Evolutionary conservation across 1,139 yeast genomes (phyloP).

Genomic region (Diutina pseudorugosa): DNA sequence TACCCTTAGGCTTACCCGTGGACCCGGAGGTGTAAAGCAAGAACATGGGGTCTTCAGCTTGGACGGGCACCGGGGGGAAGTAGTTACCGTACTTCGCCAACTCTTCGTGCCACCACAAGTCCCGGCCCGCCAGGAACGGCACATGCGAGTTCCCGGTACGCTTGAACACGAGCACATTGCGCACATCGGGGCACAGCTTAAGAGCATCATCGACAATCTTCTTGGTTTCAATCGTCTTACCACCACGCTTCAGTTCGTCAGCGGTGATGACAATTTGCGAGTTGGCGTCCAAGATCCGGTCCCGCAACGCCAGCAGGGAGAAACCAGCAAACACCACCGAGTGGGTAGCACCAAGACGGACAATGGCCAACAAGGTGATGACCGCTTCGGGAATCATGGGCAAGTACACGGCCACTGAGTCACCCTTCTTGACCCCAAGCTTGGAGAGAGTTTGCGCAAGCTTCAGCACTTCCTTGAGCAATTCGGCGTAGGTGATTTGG

Average conservation of each 20-base stretch:
- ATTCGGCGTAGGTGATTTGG: constrained; percentile 56
- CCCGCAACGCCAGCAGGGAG: constrained; percentile 61
- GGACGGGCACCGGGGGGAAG: constrained; percentile 48
- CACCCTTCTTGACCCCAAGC: constrained; percentile 69
- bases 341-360: constrained; percentile 71
- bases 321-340: constrained; percentile 82
- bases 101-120: constrained; percentile 78
- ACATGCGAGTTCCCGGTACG: constrained; percentile 42
- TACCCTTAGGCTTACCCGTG: constrained; percentile 15
- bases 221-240: constrained; percentile 72
- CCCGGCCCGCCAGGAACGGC: constrained; percentile 26
- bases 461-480: constrained; percentile 55
- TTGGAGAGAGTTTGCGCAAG: constrained; percentile 56
- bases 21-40: constrained; percentile 59
- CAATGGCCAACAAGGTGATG: constrained; percentile 60
- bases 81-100: constrained; percentile 53
- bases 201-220: constrained; percentile 76
- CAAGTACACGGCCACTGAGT: constrained; percentile 73
- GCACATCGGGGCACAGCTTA: constrained; percentile 54
- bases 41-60: constrained; percentile 51
- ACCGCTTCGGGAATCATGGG: constrained; percentile 84
- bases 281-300: constrained; percentile 68
- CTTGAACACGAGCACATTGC: constrained; percentile 57
- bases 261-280: constrained; percentile 65
- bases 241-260: constrained; percentile 76